phyloP scores from a whole-genome alignment of 1,139 yeast species.

The Dujonia santamariae region DNA sequence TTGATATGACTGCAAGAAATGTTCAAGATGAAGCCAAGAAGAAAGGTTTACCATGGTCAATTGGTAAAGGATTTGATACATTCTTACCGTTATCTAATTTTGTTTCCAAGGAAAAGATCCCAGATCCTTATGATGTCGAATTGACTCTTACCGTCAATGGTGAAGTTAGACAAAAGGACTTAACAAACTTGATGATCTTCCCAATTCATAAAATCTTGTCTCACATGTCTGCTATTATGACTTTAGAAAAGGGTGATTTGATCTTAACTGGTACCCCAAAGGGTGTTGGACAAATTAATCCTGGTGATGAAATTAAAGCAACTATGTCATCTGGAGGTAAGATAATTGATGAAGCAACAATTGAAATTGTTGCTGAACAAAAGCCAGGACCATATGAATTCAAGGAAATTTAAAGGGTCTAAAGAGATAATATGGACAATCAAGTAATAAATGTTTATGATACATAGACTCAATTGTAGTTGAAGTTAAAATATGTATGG shows the following conservation, averaged over 20 bases:
- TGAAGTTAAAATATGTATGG: too few species aligned
- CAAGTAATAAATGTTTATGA: too few species aligned
- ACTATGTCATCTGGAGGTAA: slow-evolving; percentile 54
- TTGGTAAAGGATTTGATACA: slow-evolving; percentile 95
- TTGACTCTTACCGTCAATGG: slow-evolving; percentile 72
- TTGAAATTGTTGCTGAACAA: slow-evolving; percentile 54
- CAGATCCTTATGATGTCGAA: slow-evolving; percentile 72
- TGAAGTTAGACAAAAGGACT: slow-evolving; percentile 65
- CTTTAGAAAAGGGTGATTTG: slow-evolving; percentile 85
- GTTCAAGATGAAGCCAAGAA: slow-evolving; percentile 93
- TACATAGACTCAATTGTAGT: too few species aligned
- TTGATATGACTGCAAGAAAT: slow-evolving; percentile 93
- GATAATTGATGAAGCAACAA: slow-evolving; percentile 47
- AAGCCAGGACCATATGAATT: slow-evolving; percentile 82
- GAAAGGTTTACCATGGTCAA: slow-evolving; percentile 95
- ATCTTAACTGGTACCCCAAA: slow-evolving; percentile 95
- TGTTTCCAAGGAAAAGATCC: slow-evolving; percentile 62
- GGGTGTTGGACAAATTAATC: slow-evolving; percentile 83
- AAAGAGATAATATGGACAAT: too few species aligned
- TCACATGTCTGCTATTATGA: slow-evolving; percentile 84
- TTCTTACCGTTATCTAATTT: slow-evolving; percentile 78
- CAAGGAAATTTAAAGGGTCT: slow-evolving; percentile 44
- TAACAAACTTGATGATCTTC: slow-evolving; percentile 84
- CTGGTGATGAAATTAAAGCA: slow-evolving; percentile 78
- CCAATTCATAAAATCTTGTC: slow-evolving; percentile 78